Evolutionary conservation across 2,329 filamentous ascomycete genomes (phyloP), one percentile per base, ranked within the genome.

Genomic region (Colletotrichum sp.): DNA sequence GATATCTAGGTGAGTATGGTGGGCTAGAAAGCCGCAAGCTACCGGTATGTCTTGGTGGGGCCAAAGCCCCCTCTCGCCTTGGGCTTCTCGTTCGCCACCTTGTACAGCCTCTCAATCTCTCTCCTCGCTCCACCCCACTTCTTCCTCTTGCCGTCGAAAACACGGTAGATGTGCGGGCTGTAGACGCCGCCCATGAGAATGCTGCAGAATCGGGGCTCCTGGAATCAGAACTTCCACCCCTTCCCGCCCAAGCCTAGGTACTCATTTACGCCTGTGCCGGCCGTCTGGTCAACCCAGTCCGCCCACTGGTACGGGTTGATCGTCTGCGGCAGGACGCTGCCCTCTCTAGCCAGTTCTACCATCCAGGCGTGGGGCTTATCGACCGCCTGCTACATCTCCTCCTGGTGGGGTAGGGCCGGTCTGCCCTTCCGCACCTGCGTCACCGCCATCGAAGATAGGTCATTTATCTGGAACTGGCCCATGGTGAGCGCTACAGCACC

Each of bases 161-260:
- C 79, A 4, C 85, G 80, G n/a, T n/a, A n/a, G n/a, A n/a, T n/a
- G n/a, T n/a, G n/a, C n/a, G n/a, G n/a, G 5, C 84, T 86, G 77
- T 85, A 83, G 12, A 87, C 79, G 0, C 84, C 85, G 4, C 81
- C 78, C 70, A 84, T 83, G 78, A 87, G 80, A 34, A 86, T 32
- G 16, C 82, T 80, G 24, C 81, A 86, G 75, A 87, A 81, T 75
- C 78, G 78, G 32, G 80, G 80, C 62, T 87, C 82, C 61, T 77
- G 76, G 65, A 82, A 79, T 83, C 85, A 87, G 62, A 86, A 86
- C 48, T 80, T 80, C 86, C 86, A 87, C 0, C 84, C 84, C 26
- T 80, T 80, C 80, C 76, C 80, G 2, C 84, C 84, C 80, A 83
- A 87, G 1, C 84, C 83, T 2, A 88, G 71, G 10, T 84, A 82